These are phyloP conservation scores for Paramecium octaurelia DNA, from an alignment of 73 alveolate genomes.

Conservation along the genomic window DNA sequence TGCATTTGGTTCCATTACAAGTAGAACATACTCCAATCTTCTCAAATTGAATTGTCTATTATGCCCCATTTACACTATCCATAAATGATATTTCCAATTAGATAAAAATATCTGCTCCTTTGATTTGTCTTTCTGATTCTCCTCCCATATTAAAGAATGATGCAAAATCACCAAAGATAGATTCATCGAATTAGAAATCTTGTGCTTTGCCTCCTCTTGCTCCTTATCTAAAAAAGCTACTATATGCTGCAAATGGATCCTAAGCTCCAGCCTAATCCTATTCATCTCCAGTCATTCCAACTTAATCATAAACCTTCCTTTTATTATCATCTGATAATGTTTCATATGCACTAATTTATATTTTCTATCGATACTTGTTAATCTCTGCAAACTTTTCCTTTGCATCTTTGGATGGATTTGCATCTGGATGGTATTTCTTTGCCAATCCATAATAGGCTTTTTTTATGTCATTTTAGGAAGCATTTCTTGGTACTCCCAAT, in stretches of 20 bases:
- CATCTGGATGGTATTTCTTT: constrained; percentile 91
- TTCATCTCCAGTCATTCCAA: constrained; percentile 92
- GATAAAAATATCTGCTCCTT: constrained; percentile 72
- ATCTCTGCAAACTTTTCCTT: constrained; percentile 91
- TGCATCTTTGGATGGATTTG: constrained; percentile 79
- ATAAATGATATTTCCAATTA: constrained; percentile 74
- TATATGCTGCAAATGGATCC: constrained; percentile 72
- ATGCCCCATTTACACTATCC: constrained; percentile 85
- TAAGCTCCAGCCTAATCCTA: constrained; percentile 74
- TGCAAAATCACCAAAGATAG: constrained; percentile 82
- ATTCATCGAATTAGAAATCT: constrained; percentile 70
- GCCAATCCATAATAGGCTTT: constrained; percentile 88
- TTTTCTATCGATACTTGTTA: constrained; percentile 35
- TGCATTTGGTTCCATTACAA: constrained; percentile 78
- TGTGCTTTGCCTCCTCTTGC: constrained; percentile 61
- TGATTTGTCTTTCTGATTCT: constrained; percentile 57
- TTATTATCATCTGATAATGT: constrained; percentile 78
- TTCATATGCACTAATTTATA: constrained; percentile 82
- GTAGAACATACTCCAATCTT: constrained; percentile 76
- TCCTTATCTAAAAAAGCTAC: constrained; percentile 53
- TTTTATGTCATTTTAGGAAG: constrained; percentile 84
- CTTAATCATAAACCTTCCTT: constrained; percentile 79
- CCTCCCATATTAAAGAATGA: constrained; percentile 78
- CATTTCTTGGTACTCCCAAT: constrained; percentile 75
- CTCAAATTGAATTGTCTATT: constrained; percentile 63